Base-by-base conservation (phyloP, 768 basidiomycete species). In the Rhizopogon vulgaris region DNA sequence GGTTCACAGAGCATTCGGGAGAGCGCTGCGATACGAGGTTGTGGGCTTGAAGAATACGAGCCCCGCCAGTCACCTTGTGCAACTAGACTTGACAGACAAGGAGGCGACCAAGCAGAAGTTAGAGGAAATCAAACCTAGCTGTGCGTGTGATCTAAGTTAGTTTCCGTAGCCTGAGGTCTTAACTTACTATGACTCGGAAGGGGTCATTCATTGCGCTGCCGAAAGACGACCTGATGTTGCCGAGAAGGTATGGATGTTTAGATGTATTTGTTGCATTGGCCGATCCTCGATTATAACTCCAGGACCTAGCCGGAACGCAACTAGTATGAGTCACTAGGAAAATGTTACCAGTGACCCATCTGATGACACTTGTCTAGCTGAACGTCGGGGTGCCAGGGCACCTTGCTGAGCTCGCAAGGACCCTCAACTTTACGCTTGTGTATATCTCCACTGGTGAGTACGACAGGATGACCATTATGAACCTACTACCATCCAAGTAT, bases 121-220 rank as follows among this genome's bases (percentile, higher is more conserved):
- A 56, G 60, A 59, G 0, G 71, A 78, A 18, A 76, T 80, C 65
- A 77, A 77, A 51, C 89, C 91, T 0, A 71, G 85, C 51, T 90
- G 90, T 91, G 67, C 61, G 85, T 74, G 43, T 38, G 38, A 18
- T 49, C 30, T 22, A 9, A 14, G 30, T n/a, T 30, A 15, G 11
- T n/a, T n/a, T n/a, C 32, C 45, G 49, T 36, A 36, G 12, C 32
- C 32, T 34, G 32, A 34, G 43, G 47, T 22, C 25, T n/a, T 39
- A 30, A 51, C 52, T 46, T 60, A 57, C 28, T 9, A 38, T 18
- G 15, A 42, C 34, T 51, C 22, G 51, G 48, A 62, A 87, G 85
- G 87, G 83, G 82, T 97, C 37, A 83, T 98, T 14, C 95, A 98
- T 63, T 96, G 94, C 61, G 95, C 95, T 12, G 95, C 95, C 2